Percentiles rank a stretch among this genome's conserved stretches.
Evolutionary conservation across 768 basidiomycete species (phyloP).

Genomic region (Myochromella boudieri): DNA sequence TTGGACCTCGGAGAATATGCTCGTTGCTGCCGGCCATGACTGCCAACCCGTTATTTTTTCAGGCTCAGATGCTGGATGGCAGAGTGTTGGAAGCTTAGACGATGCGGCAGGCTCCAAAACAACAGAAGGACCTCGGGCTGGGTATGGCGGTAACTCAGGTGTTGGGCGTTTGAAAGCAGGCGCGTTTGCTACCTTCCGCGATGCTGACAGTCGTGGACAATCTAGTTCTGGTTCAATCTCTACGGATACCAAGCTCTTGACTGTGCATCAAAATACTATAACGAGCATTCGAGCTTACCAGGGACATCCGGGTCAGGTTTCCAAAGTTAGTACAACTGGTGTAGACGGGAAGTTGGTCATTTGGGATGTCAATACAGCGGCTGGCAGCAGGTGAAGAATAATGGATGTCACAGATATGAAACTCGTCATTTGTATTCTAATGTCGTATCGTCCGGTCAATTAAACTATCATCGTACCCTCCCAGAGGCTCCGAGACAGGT

Average conservation of each 20-base stretch:
- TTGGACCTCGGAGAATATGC: slow-evolving; percentile 79
- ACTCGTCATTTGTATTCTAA: slow-evolving; percentile 12
- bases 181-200: slow-evolving; percentile 92
- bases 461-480: slow-evolving; percentile 19
- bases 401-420: background rate
- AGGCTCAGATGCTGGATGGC: slow-evolving; percentile 79
- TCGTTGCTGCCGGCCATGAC: slow-evolving; percentile 96
- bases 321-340: slow-evolving; percentile 84
- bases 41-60: slow-evolving; percentile 92
- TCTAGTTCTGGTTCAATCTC: slow-evolving; percentile 27
- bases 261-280: slow-evolving; percentile 98
- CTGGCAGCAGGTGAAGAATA: slow-evolving; percentile 20
- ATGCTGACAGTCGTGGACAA: slow-evolving; percentile 82
- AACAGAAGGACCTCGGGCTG: slow-evolving; percentile 39
- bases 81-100: slow-evolving; percentile 78
- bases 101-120: slow-evolving; percentile 60
- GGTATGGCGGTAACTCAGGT: slow-evolving; percentile 44
- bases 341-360: slow-evolving; percentile 93
- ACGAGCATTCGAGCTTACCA: slow-evolving; percentile 86
- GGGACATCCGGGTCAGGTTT: slow-evolving; percentile 53
- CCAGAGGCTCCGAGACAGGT: slow-evolving; percentile 33
- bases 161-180: slow-evolving; percentile 85
- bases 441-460: slow-evolving; percentile 28
- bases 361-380: slow-evolving; percentile 76
- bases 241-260: slow-evolving; percentile 74